phyloP scores from a whole-genome alignment of 2,329 filamentous ascomycete species.

The Pseudocercospora pini-densiflorae region DNA sequence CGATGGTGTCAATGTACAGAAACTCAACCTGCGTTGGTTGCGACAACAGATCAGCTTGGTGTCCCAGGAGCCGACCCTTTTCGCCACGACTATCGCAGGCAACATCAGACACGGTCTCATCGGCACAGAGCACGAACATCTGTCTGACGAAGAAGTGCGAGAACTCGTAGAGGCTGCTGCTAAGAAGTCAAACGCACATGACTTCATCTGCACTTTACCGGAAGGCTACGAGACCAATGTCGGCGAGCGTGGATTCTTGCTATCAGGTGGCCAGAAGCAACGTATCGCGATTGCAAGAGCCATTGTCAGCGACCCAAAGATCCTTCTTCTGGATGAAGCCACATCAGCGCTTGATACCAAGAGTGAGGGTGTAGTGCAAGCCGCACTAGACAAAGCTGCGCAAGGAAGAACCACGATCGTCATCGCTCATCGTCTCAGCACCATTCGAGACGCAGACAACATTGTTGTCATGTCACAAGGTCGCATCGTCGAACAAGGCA shows the following conservation, averaged over 20 bases:
- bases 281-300: constrained; percentile 93
- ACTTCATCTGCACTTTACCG: constrained; percentile 81
- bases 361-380: constrained; percentile 92
- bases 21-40: constrained; percentile 85
- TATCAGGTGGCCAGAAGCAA: constrained; percentile 93
- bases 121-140: constrained; percentile 75
- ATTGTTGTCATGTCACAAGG: constrained; percentile 92
- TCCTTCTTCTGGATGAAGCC: constrained; percentile 91
- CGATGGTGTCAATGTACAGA: constrained; percentile 81
- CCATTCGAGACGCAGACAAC: constrained; percentile 91
- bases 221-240: constrained; percentile 93
- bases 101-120: constrained; percentile 93
- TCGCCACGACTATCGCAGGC: constrained; percentile 83
- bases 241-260: constrained; percentile 89
- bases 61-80: constrained; percentile 89
- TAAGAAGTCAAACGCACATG: constrained; percentile 90
- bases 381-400: constrained; percentile 83
- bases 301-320: constrained; percentile 87
- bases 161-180: constrained; percentile 80
- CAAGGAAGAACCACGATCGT: constrained; percentile 91
- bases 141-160: constrained; percentile 68
- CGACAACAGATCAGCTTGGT: constrained; percentile 91
- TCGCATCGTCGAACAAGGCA: constrained; percentile 89
- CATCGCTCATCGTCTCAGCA: constrained; percentile 93
- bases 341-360: constrained; percentile 94